These are phyloP conservation scores for Allium sativum DNA, from an alignment of 106 monocot genomes.

Conservation along the genomic window DNA sequence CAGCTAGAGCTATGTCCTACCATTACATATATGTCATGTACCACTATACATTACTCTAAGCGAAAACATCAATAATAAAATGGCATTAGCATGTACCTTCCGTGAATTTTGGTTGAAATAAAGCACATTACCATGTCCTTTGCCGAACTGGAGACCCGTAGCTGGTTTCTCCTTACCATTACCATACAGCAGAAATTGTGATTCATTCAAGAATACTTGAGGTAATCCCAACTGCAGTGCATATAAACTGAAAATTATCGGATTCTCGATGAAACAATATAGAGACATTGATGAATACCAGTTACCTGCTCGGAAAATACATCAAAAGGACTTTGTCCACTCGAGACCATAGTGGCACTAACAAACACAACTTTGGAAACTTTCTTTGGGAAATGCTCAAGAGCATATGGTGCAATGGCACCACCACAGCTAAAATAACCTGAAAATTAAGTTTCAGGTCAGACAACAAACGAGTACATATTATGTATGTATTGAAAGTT, in stretches of 20 bases:
- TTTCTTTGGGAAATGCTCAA: neutral
- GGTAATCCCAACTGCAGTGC: no score
- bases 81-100: constrained; percentile 33
- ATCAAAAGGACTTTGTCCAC: neutral
- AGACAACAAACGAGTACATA: neutral
- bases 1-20: constrained; percentile 77
- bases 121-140: constrained; percentile 63
- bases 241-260: no score
- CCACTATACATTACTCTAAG: neutral
- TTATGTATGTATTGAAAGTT: neutral
- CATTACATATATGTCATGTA: neutral
- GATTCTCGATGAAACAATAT: no score
- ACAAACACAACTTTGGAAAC: neutral
- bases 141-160: constrained; percentile 63
- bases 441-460: neutral
- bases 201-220: no score
- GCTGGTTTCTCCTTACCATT: constrained; percentile 81
- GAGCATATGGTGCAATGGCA: neutral
- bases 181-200: constrained; percentile 19
- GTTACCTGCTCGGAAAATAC: neutral
- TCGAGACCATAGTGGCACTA: neutral
- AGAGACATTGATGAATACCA: no score
- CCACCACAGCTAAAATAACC: neutral
- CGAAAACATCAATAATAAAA: neutral
- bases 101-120: constrained; percentile 85